phyloP scores from a whole-genome alignment of 78 protist species.

The Planoprotostelium fungivorum region DNA sequence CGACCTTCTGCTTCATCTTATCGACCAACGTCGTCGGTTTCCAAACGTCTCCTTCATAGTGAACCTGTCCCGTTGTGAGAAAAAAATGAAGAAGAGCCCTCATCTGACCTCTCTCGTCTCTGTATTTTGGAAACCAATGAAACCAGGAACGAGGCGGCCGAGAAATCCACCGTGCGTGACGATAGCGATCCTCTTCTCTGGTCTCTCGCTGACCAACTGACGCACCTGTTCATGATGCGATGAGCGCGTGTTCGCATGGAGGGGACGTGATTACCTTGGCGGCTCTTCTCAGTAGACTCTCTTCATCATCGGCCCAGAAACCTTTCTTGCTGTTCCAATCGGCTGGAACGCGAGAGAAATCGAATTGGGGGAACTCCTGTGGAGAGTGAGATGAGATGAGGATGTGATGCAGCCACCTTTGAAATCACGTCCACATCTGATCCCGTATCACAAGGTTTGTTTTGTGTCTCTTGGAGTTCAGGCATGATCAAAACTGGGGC shows the following conservation, averaged over 20 bases:
- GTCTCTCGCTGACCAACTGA: neutral
- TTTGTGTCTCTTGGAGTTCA: neutral
- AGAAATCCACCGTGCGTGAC: neutral
- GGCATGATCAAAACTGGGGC: neutral
- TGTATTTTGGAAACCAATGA: neutral
- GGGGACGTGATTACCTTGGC: neutral
- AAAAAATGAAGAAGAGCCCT: neutral
- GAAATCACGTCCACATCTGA: neutral
- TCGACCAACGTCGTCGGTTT: neutral
- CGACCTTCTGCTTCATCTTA: neutral
- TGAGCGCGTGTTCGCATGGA: too few species aligned
- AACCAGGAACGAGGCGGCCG: neutral
- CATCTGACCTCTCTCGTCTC: neutral
- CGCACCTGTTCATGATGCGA: neutral
- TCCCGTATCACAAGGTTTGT: neutral
- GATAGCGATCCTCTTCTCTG: neutral
- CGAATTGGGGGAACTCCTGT: neutral
- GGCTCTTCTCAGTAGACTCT: neutral
- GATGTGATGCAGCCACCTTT: neutral
- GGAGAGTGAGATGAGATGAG: neutral
- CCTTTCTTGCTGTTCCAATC: neutral
- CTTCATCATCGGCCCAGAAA: neutral
- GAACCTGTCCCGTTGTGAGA: neutral
- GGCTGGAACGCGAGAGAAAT: neutral
- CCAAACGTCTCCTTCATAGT: neutral